Evolutionary conservation across 1,284 basidiomycete genomes (phyloP).

Genomic region (Volvariella surrecta): DNA sequence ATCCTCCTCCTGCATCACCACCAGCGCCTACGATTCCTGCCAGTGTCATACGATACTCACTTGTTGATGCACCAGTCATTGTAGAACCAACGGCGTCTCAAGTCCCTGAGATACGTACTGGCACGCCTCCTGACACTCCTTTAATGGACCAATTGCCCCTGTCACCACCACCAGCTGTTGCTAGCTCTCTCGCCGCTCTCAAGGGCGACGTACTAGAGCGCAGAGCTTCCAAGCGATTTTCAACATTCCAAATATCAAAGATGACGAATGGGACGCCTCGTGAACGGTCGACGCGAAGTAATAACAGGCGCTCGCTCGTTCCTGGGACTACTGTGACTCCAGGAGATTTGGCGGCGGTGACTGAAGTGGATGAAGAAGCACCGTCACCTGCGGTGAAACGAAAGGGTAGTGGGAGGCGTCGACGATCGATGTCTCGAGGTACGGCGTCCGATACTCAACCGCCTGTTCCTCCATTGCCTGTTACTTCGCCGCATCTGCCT

Average conservation of each 20-base stretch:
- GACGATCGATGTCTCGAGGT: slow-evolving; percentile 23
- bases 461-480: slow-evolving; percentile 38
- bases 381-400: slow-evolving; percentile 8
- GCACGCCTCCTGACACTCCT: slow-evolving; percentile 27
- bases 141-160: slow-evolving; percentile 32
- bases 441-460: slow-evolving; percentile 28
- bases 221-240: slow-evolving; percentile 93
- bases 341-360: slow-evolving; percentile 59
- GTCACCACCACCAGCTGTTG: slow-evolving; percentile 49
- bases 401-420: slow-evolving; percentile 18
- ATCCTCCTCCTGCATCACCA: background rate
- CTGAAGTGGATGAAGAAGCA: slow-evolving; percentile 61
- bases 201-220: slow-evolving; percentile 87
- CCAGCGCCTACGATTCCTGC: slow-evolving; percentile 33
- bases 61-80: slow-evolving; percentile 62
- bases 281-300: slow-evolving; percentile 34
- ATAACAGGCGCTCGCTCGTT: slow-evolving; percentile 60
- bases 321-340: slow-evolving; percentile 53
- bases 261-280: slow-evolving; percentile 64
- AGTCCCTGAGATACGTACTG: slow-evolving; percentile 17
- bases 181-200: slow-evolving; percentile 81
- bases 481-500: slow-evolving; percentile 22
- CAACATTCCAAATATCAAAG: slow-evolving; percentile 92
- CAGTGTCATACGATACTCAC: slow-evolving; percentile 66
- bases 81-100: slow-evolving; percentile 43